These are phyloP conservation scores for Paramecium biaurelia DNA, from an alignment of 73 alveolate species.

Conservation along the genomic window DNA sequence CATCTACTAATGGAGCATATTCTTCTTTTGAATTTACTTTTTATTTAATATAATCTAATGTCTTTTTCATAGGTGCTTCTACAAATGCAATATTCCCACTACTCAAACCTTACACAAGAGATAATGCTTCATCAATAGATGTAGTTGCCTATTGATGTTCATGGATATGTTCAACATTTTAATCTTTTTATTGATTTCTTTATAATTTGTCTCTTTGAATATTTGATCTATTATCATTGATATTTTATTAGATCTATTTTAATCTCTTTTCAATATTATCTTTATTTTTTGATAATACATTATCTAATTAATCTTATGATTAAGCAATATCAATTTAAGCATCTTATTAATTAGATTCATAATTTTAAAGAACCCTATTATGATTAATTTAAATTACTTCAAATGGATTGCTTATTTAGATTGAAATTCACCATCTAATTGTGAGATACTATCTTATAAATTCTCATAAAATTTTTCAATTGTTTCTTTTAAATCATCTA, in stretches of 20 bases:
- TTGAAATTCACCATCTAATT: background rate
- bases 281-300: background rate
- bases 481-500: conserved; percentile 42
- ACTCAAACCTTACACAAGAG: background rate
- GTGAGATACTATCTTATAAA: background rate
- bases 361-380: background rate
- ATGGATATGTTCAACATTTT: conserved; percentile 12
- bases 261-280: background rate
- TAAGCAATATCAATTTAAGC: conserved; percentile 28
- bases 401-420: background rate
- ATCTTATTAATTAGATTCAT: background rate
- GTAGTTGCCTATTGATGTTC: conserved; percentile 7
- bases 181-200: background rate
- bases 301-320: background rate
- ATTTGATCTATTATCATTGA: background rate
- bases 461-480: conserved; percentile 18
- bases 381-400: background rate
- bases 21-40: background rate
- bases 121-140: conserved; percentile 23
- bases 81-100: conserved; percentile 9
- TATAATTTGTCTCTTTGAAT: conserved; percentile 19
- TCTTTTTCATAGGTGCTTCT: conserved; percentile 40
- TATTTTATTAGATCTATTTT: background rate
- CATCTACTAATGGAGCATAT: conserved; percentile 24
- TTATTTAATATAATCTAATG: background rate